These are phyloP conservation scores for Paraphysoderma sedebokerense DNA, from an alignment of 371 early-diverging fungal genomes.

Conservation along the genomic window DNA sequence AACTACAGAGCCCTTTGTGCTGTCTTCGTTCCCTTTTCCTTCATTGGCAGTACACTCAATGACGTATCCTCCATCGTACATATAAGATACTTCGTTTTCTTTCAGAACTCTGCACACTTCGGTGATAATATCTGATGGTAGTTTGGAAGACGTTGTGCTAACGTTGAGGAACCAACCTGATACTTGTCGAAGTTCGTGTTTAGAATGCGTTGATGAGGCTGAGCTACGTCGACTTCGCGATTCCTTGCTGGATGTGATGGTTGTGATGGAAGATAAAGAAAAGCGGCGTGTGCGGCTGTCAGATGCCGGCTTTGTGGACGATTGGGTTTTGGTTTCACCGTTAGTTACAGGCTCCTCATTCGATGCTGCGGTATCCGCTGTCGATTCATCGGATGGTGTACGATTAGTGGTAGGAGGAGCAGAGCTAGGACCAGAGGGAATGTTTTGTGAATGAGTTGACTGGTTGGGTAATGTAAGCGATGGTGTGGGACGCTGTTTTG, in stretches of 20 bases:
- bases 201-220: too few species aligned
- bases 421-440: too few species aligned
- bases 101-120: slow-evolving; percentile 12
- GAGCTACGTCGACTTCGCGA: too few species aligned
- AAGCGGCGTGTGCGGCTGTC: not conserved
- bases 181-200: slow-evolving; percentile 20
- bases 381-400: too few species aligned
- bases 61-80: slow-evolving; percentile 1
- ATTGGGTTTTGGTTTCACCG: not conserved
- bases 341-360: not conserved
- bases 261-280: too few species aligned
- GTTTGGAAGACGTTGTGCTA: slow-evolving; percentile 18
- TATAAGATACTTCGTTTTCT: slow-evolving; percentile 3
- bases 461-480: not conserved
- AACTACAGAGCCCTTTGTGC: slow-evolving; percentile 5
- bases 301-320: not conserved
- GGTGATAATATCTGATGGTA: slow-evolving; percentile 12
- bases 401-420: too few species aligned
- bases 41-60: not conserved
- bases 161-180: slow-evolving; percentile 27
- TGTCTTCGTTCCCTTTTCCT: not conserved
- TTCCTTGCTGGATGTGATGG: too few species aligned
- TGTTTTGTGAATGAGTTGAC: too few species aligned
- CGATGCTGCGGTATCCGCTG: not conserved
- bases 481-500: too few species aligned